phyloP scores from a whole-genome alignment of 139 green algal species.

The Asterochloris sp. region DNA sequence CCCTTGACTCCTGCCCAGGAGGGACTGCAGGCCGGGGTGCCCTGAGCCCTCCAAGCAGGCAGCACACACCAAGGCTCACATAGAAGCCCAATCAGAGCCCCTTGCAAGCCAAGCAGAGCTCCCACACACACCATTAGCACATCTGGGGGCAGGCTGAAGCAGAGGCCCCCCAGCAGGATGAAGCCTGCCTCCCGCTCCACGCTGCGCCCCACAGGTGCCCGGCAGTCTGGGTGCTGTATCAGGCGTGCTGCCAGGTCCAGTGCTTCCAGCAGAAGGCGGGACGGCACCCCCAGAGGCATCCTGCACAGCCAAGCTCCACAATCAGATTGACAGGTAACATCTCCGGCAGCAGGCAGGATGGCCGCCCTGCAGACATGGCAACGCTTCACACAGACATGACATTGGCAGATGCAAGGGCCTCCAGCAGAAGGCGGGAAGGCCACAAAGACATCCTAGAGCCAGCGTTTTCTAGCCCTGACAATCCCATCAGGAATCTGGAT shows the following conservation, averaged over 20 bases:
- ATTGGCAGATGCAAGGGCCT: too few species aligned
- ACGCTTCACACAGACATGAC: too few species aligned
- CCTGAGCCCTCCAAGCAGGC: too few species aligned
- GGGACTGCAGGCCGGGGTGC: too few species aligned
- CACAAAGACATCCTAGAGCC: too few species aligned
- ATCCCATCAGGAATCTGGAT: too few species aligned
- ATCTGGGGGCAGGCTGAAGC: slow-evolving; percentile 18
- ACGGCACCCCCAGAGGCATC: slow-evolving; percentile 63
- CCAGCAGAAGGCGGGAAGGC: too few species aligned
- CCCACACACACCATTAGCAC: slow-evolving; percentile 1
- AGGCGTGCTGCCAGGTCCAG: slow-evolving; percentile 50
- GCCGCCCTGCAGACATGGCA: too few species aligned
- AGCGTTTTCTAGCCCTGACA: too few species aligned
- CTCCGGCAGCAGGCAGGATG: neutral
- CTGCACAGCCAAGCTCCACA: neutral
- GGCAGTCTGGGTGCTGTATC: slow-evolving; percentile 27
- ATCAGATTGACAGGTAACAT: neutral
- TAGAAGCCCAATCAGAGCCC: neutral
- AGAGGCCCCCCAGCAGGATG: slow-evolving; percentile 63
- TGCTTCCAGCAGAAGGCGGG: slow-evolving; percentile 36
- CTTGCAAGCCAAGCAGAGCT: neutral
- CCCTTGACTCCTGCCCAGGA: too few species aligned
- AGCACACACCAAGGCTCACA: too few species aligned
- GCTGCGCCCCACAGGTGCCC: neutral
- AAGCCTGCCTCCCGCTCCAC: slow-evolving; percentile 66